These are phyloP conservation scores for Sutorius eximius DNA, from an alignment of 1,284 basidiomycete species.

Conservation along the genomic window DNA sequence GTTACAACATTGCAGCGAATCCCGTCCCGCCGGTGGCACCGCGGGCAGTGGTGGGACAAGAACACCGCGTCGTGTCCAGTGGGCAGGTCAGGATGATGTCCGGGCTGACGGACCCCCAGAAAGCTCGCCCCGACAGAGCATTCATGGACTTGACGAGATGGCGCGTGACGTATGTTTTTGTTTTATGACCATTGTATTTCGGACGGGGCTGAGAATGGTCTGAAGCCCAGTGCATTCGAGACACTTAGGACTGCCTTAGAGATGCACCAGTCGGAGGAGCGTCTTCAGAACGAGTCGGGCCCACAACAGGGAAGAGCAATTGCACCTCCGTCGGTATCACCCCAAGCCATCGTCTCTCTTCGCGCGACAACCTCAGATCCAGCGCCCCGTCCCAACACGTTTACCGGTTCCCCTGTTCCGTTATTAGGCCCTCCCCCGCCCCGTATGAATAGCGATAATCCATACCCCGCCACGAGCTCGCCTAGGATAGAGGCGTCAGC, in stretches of 20 bases:
- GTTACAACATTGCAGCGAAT: constrained; percentile 1
- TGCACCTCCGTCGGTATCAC: neutral
- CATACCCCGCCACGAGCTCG: constrained; percentile 11
- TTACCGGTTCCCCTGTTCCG: neutral
- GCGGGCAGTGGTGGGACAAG: constrained; percentile 28
- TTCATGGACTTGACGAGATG: constrained; percentile 42
- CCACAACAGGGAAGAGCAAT: neutral
- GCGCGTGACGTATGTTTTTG: constrained; percentile 41
- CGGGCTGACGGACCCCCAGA: neutral
- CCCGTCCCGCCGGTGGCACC: constrained; percentile 23
- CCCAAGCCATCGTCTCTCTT: neutral
- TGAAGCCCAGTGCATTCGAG: constrained; percentile 53
- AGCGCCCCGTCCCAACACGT: constrained; percentile 1
- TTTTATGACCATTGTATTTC: neutral
- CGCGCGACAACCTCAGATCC: neutral
- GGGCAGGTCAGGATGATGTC: constrained; percentile 25
- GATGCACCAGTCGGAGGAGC: constrained; percentile 33
- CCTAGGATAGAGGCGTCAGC: constrained; percentile 2
- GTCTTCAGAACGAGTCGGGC: constrained; percentile 15
- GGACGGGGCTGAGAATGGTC: constrained; percentile 1
- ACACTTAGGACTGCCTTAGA: constrained; percentile 47
- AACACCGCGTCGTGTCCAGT: constrained; percentile 44
- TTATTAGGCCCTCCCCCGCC: neutral
- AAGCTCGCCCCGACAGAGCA: constrained; percentile 13
- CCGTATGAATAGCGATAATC: constrained; percentile 20